These are phyloP conservation scores for Novymonas esmeraldas DNA, from an alignment of 208 protist genomes.

Conservation along the genomic window DNA sequence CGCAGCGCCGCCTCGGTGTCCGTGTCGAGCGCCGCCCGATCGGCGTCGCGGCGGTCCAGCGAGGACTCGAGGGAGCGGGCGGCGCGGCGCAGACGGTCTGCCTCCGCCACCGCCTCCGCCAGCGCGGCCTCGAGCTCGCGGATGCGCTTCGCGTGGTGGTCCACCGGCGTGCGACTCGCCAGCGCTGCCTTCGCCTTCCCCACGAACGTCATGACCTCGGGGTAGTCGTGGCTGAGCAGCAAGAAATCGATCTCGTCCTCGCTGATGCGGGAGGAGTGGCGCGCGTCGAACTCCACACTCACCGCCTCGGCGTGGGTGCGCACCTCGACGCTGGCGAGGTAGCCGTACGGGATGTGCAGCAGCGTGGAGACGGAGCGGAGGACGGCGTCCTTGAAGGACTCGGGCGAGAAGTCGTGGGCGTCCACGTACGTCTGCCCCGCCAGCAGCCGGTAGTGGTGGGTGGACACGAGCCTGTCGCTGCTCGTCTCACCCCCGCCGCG, in stretches of 20 bases:
- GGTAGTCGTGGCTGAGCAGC: slow-evolving; percentile 52
- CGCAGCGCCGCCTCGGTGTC: slow-evolving; percentile 49
- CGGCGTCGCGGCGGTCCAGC: slow-evolving; percentile 42
- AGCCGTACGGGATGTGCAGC: slow-evolving; percentile 43
- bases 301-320: slow-evolving; percentile 41
- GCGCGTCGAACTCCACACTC: slow-evolving; percentile 50
- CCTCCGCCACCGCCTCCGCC: slow-evolving; percentile 33
- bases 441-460: slow-evolving; percentile 54
- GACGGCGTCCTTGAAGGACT: slow-evolving; percentile 50
- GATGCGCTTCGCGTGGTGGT: slow-evolving; percentile 22
- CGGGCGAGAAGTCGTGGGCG: slow-evolving; percentile 24
- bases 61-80: slow-evolving; percentile 43
- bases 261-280: slow-evolving; percentile 33
- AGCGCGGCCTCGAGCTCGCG: slow-evolving; percentile 33
- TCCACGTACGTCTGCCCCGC: slow-evolving; percentile 42
- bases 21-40: slow-evolving; percentile 35
- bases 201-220: slow-evolving; percentile 36
- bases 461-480: slow-evolving; percentile 28
- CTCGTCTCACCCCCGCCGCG: slow-evolving; percentile 15
- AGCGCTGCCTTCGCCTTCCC: slow-evolving; percentile 33
- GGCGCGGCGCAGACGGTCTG: slow-evolving; percentile 17
- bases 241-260: slow-evolving; percentile 47
- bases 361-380: slow-evolving; percentile 46
- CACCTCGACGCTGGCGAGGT: slow-evolving; percentile 49
- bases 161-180: slow-evolving; percentile 20